phyloP scores from a whole-genome alignment of 768 basidiomycete genomes.

The Trametes cubensis region DNA sequence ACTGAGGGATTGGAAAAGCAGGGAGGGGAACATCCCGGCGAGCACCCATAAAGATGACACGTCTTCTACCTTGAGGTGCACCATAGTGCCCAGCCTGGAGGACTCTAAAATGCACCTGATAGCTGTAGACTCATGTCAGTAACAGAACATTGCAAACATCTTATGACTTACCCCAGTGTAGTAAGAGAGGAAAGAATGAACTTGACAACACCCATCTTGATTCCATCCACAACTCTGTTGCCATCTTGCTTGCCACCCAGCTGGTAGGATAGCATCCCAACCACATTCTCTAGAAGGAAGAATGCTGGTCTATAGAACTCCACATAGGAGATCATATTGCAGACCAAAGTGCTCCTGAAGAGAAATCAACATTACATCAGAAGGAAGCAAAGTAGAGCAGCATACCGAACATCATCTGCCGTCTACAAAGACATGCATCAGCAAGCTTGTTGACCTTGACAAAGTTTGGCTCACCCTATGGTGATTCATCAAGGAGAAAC shows the following conservation, averaged over 20 bases:
- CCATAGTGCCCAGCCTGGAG: slow-evolving; percentile 76
- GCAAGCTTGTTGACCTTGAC: not conserved
- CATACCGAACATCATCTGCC: slow-evolving; percentile 62
- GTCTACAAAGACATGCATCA: slow-evolving; percentile 38
- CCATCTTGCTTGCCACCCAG: slow-evolving; percentile 44
- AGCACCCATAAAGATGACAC: slow-evolving; percentile 73
- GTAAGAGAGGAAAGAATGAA: slow-evolving; percentile 62
- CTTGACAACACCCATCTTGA: slow-evolving; percentile 65
- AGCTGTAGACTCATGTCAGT: slow-evolving; percentile 41
- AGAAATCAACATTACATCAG: not conserved
- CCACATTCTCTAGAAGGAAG: slow-evolving; percentile 75
- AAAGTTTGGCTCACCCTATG: slow-evolving; percentile 46
- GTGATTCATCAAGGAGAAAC: slow-evolving; percentile 68
- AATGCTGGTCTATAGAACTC: slow-evolving; percentile 65
- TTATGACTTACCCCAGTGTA: slow-evolving; percentile 57
- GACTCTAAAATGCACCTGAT: slow-evolving; percentile 67
- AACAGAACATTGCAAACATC: not conserved
- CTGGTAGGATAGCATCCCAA: slow-evolving; percentile 56
- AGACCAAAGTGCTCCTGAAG: slow-evolving; percentile 59
- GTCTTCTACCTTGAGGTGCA: slow-evolving; percentile 64
- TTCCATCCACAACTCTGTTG: slow-evolving; percentile 38
- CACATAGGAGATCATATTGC: slow-evolving; percentile 71
- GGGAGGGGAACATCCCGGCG: slow-evolving; percentile 60
- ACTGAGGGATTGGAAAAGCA: slow-evolving; percentile 64
- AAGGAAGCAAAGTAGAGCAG: not conserved